Conservation (phyloP, 1,284 basidiomycete species). For the Takashimella tepidaria region DNA sequence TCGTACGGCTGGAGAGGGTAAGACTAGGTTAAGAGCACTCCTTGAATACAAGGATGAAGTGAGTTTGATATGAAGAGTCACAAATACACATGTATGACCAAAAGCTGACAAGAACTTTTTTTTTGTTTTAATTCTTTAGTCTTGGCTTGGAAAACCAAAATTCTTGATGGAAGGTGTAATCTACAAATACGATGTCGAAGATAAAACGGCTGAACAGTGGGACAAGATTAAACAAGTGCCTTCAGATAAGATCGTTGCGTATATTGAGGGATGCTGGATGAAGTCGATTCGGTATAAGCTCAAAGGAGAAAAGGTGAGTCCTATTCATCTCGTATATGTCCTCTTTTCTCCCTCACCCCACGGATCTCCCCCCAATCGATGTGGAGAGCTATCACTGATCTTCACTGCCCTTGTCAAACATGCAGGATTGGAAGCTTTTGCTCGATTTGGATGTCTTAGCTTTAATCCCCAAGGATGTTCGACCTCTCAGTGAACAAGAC, state of each 20-base stretch:
- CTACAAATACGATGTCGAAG: slow-evolving; percentile 59
- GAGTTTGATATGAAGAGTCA: slow-evolving; percentile 23
- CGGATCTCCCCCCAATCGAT: no score
- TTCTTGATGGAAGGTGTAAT: slow-evolving; percentile 87
- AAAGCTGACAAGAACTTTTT: background rate
- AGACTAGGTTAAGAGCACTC: slow-evolving; percentile 65
- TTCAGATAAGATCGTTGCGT: slow-evolving; percentile 65
- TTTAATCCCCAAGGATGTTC: slow-evolving; percentile 76
- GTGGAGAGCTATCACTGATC: background rate
- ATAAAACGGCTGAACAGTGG: slow-evolving; percentile 59
- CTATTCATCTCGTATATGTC: slow-evolving; percentile 45
- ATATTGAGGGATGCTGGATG: slow-evolving; percentile 85
- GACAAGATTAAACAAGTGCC: slow-evolving; percentile 89
- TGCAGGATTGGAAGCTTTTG: slow-evolving; percentile 63
- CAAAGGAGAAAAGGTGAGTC: slow-evolving; percentile 56
- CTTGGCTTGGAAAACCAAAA: slow-evolving; percentile 85
- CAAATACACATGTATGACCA: background rate
- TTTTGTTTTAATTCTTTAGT: slow-evolving; percentile 53
- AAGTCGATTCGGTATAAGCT: slow-evolving; percentile 74
- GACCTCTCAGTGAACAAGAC: slow-evolving; percentile 73
- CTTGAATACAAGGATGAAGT: slow-evolving; percentile 97
- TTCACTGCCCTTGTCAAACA: no score
- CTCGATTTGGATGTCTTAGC: slow-evolving; percentile 71
- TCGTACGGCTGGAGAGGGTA: slow-evolving; percentile 62
- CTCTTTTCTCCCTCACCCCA: no score